These are phyloP conservation scores for Globisporangium uncinulatum DNA, from an alignment of 352 stramenopile species.

Conservation along the genomic window DNA sequence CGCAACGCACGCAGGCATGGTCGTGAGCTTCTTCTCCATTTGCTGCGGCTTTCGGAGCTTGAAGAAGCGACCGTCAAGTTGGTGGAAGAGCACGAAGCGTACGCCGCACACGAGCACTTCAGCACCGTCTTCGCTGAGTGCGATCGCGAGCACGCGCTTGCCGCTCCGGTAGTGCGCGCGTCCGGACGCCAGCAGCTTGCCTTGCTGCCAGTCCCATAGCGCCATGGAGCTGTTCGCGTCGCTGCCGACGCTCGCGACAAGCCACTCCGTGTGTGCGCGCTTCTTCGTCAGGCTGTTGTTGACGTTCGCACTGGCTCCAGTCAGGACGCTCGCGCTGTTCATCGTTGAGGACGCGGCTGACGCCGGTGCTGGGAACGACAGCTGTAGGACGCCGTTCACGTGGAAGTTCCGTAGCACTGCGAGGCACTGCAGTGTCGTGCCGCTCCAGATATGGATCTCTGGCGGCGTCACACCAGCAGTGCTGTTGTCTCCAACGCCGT, in stretches of 20 bases:
- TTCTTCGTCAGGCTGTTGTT: slow-evolving; percentile 52
- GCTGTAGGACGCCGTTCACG: slow-evolving; percentile 35
- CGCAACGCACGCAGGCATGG: slow-evolving; percentile 38
- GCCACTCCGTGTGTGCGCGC: slow-evolving; percentile 40
- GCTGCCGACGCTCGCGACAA: slow-evolving; percentile 59
- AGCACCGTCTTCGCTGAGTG: slow-evolving; percentile 61
- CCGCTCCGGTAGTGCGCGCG: slow-evolving; percentile 26
- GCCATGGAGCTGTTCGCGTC: slow-evolving; percentile 62
- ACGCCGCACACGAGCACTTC: slow-evolving; percentile 60
- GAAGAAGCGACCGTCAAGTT: slow-evolving; percentile 50
- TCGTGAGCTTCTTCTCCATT: slow-evolving; percentile 33
- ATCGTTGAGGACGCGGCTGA: slow-evolving; percentile 37
- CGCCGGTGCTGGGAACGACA: slow-evolving; percentile 50
- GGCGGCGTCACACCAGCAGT: slow-evolving; percentile 12
- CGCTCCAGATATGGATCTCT: slow-evolving; percentile 75
- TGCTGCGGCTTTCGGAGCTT: slow-evolving; percentile 60
- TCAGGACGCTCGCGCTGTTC: slow-evolving; percentile 22
- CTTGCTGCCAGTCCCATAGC: slow-evolving; percentile 78
- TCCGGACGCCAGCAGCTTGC: slow-evolving; percentile 48
- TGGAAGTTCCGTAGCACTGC: slow-evolving; percentile 64
- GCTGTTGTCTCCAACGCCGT: slow-evolving; percentile 13
- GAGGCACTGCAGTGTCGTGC: slow-evolving; percentile 57
- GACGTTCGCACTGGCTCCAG: slow-evolving; percentile 21
- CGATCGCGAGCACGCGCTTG: slow-evolving; percentile 47
- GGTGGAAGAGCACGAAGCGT: slow-evolving; percentile 60